Evolutionary conservation across 805 yeast species (phyloP), one percentile per base, ranked within the genome.

Genomic region (Cyberlindnera americana): DNA sequence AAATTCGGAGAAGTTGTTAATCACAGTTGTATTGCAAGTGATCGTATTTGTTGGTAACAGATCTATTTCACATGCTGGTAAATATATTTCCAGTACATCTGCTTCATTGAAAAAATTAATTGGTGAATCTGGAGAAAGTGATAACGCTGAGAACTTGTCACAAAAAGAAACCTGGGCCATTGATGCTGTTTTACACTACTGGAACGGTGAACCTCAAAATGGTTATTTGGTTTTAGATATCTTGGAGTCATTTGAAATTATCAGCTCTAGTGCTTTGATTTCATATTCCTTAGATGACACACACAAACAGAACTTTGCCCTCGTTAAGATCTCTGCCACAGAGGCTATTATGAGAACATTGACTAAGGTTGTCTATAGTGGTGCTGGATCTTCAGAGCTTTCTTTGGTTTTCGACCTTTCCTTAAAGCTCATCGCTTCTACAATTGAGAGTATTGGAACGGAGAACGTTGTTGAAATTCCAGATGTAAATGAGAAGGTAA

Each of bases 31-130:
- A 12, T 71, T 82, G 52, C 91, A 86, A 54, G 70, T 83, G 0
- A 71, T 87, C 37, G 83, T 91, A 33, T 81, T 81, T 50, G 81
- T 88, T 42, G 97, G 98, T 12, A 82, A 88, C 33, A 75, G 97
- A 57, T 90, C 97, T 0, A 72, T 90, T 30, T 86, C 91, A 0
- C 89, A 83, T 53, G 80, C 82, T 27, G 76, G 75, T 44, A 76
- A 74, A 29, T 77, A 75, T 64, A 65, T 80, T 32, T 62, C 59
- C 24, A 69, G 67, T 29, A 54, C 71, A 6, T 52, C 54, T 16
- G 62, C 59, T 12, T 61, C 67, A 13, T 52, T 78, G 30, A 55
- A 56, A 38, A 55, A 53, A n/a, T 38, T 64, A 15, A 51, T 61
- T 22, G 56, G 51, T 11, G 19, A 14, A 6, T 31, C 34, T 14